phyloP scores from a whole-genome alignment of 1,139 yeast species.

The Scheffersomyces segobiensis region DNA sequence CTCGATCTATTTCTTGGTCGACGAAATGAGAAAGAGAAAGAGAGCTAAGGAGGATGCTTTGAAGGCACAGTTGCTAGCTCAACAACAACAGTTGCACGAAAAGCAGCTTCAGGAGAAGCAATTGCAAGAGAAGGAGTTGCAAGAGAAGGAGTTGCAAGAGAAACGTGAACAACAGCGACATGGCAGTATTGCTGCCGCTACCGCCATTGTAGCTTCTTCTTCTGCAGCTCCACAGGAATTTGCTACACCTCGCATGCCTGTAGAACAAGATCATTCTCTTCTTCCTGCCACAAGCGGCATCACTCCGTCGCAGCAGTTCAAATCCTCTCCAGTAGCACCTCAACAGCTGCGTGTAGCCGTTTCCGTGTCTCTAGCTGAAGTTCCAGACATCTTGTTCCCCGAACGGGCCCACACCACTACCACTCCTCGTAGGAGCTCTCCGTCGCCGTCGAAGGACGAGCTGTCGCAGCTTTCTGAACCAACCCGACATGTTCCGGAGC shows the following conservation, averaged over 20 bases:
- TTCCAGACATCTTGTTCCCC: constrained; percentile 42
- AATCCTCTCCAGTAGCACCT: not conserved
- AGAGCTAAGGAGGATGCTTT: constrained; percentile 54
- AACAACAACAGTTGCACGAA: constrained; percentile 22
- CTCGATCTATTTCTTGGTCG: constrained; percentile 82
- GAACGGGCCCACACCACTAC: constrained; percentile 69
- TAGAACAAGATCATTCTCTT: not conserved
- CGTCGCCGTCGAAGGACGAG: constrained; percentile 14
- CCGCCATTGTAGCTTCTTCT: not conserved
- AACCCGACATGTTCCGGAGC: constrained; percentile 25
- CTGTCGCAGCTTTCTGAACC: constrained; percentile 8
- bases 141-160: constrained; percentile 5
- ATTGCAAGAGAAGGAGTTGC: constrained; percentile 7
- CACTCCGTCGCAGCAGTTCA: constrained; percentile 4
- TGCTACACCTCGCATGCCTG: not conserved
- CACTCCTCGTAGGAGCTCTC: constrained; percentile 15
- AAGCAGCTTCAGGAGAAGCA: constrained; percentile 16
- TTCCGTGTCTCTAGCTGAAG: not conserved
- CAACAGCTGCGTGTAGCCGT: not conserved
- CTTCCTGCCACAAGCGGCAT: constrained; percentile 5
- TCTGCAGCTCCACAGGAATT: not conserved
- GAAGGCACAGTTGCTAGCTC: constrained; percentile 17
- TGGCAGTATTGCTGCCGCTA: not conserved
- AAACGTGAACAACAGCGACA: constrained; percentile 6
- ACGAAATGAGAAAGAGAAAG: constrained; percentile 77